phyloP scores from a whole-genome alignment of 768 basidiomycete species.

The Guyanaporus albipodus region DNA sequence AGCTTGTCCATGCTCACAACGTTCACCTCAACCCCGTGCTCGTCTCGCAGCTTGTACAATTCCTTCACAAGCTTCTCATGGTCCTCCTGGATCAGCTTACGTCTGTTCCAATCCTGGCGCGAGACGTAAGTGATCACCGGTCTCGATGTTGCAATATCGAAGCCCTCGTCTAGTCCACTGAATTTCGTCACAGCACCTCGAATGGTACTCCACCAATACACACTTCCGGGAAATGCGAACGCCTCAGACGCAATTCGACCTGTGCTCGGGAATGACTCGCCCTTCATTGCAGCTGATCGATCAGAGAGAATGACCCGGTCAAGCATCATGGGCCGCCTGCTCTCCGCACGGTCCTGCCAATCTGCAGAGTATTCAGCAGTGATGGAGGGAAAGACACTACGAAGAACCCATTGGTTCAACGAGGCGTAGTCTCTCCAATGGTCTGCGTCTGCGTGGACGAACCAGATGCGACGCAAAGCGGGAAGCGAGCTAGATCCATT shows the following conservation, averaged over 20 bases:
- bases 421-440: constrained; percentile 89
- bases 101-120: constrained; percentile 81
- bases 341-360: constrained; percentile 74
- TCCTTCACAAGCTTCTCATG: constrained; percentile 78
- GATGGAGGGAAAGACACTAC: constrained; percentile 74
- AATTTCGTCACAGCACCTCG: constrained; percentile 71
- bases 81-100: constrained; percentile 72
- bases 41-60: constrained; percentile 62
- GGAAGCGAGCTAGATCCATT: constrained; percentile 71
- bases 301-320: constrained; percentile 89
- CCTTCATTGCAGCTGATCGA: constrained; percentile 78
- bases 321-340: constrained; percentile 68
- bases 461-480: constrained; percentile 68
- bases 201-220: constrained; percentile 82
- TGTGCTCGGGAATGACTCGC: constrained; percentile 60
- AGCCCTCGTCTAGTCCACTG: constrained; percentile 50
- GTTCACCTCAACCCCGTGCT: constrained; percentile 83
- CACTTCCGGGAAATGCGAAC: constrained; percentile 68
- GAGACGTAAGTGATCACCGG: constrained; percentile 93
- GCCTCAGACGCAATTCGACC: constrained; percentile 75
- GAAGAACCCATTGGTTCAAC: constrained; percentile 88
- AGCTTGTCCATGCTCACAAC: constrained; percentile 83
- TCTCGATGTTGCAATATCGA: constrained; percentile 44
- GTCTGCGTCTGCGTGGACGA: constrained; percentile 65
- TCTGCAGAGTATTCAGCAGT: constrained; percentile 79